Percentiles rank a stretch among this genome's conserved stretches.
Evolutionary conservation across 805 yeast genomes (phyloP).

Genomic region (Blastobotrys mokoenaii): DNA sequence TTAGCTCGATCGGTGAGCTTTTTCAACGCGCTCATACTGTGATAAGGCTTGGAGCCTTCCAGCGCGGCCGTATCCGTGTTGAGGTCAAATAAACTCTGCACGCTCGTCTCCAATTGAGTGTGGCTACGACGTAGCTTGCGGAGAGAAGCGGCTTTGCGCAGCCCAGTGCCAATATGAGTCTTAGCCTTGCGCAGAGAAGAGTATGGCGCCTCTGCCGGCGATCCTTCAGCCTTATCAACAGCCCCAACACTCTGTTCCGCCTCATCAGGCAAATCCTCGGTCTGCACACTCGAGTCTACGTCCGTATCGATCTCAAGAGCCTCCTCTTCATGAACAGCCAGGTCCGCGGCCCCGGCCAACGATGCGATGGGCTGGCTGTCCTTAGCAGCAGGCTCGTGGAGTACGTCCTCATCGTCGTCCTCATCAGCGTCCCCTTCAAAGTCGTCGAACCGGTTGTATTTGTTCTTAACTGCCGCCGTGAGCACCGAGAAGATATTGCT

Average conservation of each 20-base stretch:
- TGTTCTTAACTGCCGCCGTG: constrained; percentile 50
- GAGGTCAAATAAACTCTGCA: no score
- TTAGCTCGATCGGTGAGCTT: no score
- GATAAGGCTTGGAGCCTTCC: no score
- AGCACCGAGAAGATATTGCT: constrained; percentile 46
- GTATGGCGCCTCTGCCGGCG: background rate
- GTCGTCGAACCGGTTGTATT: constrained; percentile 21
- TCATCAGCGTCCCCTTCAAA: constrained; percentile 25
- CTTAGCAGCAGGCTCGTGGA: constrained; percentile 2
- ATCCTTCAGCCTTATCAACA: background rate
- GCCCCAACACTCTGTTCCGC: no score
- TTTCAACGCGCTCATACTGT: no score
- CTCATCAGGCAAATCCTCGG: background rate
- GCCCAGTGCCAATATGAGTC: no score
- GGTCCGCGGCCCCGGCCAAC: background rate
- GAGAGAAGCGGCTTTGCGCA: no score
- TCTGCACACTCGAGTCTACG: background rate
- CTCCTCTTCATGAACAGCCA: constrained; percentile 9
- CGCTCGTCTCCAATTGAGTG: no score
- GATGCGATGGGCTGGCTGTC: no score
- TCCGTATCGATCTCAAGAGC: background rate
- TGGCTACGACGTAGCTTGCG: no score
- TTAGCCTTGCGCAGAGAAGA: background rate
- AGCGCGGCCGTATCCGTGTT: no score
- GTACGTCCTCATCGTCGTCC: constrained; percentile 17